These are phyloP conservation scores for Tilletia caries DNA, from an alignment of 1,284 basidiomycete species.

Conservation along the genomic window DNA sequence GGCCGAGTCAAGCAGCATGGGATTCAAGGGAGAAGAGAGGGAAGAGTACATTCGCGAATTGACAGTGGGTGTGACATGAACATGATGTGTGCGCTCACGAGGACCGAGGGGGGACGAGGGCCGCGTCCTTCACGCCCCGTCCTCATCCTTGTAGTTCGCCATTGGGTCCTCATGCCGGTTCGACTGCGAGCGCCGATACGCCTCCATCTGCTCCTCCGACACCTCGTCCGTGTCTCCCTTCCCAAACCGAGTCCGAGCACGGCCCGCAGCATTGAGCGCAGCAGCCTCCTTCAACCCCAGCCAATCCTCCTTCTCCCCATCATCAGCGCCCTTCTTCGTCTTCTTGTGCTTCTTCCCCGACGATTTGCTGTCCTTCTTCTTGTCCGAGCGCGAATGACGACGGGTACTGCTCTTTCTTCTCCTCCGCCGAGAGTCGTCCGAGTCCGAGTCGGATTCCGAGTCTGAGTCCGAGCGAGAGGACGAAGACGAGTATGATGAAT, in stretches of 20 bases:
- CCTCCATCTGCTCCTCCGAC: constrained; percentile 87
- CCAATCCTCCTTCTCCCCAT: constrained; percentile 65
- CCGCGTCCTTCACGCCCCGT: no score
- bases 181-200: constrained; percentile 69
- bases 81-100: no score
- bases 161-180: constrained; percentile 75
- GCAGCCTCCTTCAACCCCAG: constrained; percentile 6
- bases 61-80: no score
- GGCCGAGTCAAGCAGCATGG: no score
- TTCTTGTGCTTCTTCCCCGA: constrained; percentile 68
- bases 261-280: not conserved
- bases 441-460: constrained; percentile 12
- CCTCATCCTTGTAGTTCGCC: constrained; percentile 72
- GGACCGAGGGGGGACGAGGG: no score
- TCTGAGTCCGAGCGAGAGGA: not conserved
- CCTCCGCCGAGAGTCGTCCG: not conserved
- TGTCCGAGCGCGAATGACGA: constrained; percentile 15
- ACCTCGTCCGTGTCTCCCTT: constrained; percentile 67
- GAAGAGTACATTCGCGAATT: no score
- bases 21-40: no score
- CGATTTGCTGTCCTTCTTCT: constrained; percentile 51
- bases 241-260: constrained; percentile 38
- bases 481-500: not conserved
- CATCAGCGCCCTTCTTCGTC: constrained; percentile 57
- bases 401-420: not conserved